Conservation (phyloP, 768 basidiomycete genomes). For the Melanogaster broomeanus region DNA sequence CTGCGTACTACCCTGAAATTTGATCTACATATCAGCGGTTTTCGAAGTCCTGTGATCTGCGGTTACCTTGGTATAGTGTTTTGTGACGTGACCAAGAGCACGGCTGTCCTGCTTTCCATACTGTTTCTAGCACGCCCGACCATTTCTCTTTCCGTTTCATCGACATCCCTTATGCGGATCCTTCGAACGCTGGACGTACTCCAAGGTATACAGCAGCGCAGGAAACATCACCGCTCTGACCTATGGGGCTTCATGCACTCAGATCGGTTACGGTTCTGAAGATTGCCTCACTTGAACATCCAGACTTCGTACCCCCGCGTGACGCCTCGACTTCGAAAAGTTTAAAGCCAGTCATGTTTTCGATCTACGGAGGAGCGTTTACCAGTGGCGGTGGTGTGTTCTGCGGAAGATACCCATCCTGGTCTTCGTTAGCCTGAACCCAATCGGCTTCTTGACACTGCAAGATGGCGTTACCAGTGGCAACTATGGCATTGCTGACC, state of each 20-base stretch:
- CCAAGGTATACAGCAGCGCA: constrained; percentile 31
- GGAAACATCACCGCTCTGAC: constrained; percentile 32
- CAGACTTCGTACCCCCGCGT: constrained; percentile 42
- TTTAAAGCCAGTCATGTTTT: constrained; percentile 48
- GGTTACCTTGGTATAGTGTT: no score
- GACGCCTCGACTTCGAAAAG: constrained; percentile 5
- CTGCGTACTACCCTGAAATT: no score
- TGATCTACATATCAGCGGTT: no score
- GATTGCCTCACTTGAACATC: constrained; percentile 49
- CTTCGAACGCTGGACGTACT: constrained; percentile 45
- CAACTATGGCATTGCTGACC: constrained; percentile 14
- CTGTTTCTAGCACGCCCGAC: no score
- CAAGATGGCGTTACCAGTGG: constrained; percentile 8
- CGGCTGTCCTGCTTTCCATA: no score
- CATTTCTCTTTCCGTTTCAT: constrained; percentile 52
- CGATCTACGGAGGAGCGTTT: constrained; percentile 58
- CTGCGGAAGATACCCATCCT: background rate
- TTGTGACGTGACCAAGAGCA: no score
- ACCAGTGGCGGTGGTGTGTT: no score
- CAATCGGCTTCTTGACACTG: constrained; percentile 10
- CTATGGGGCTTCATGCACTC: constrained; percentile 38
- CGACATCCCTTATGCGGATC: constrained; percentile 49
- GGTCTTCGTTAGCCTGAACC: constrained; percentile 1
- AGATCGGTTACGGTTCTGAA: constrained; percentile 34
- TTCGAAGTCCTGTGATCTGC: no score